Conservation (phyloP, 805 yeast genomes). For the Metschnikowia cerradonensis region DNA sequence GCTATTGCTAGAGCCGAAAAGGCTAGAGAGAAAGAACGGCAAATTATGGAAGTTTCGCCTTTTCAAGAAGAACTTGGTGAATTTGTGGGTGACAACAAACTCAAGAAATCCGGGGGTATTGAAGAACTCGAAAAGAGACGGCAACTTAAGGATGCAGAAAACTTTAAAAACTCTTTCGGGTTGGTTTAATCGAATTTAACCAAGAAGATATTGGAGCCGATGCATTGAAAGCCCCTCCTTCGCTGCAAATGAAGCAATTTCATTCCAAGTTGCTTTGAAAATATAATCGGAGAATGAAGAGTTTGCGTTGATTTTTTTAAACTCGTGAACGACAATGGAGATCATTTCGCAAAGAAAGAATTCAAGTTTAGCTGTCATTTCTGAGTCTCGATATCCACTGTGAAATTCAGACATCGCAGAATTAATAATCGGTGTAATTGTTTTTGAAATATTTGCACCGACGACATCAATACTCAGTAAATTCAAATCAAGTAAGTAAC, state of each 20-base stretch:
- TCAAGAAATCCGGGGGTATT: constrained; percentile 84
- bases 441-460: background rate
- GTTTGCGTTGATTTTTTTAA: constrained; percentile 12
- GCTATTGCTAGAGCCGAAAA: constrained; percentile 89
- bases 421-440: constrained; percentile 3
- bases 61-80: constrained; percentile 83
- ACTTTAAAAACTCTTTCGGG: constrained; percentile 51
- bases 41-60: constrained; percentile 50
- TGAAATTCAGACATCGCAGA: constrained; percentile 3
- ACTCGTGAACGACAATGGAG: constrained; percentile 12
- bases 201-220: background rate
- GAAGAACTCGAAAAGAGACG: constrained; percentile 78
- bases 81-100: constrained; percentile 72
- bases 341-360: constrained; percentile 15
- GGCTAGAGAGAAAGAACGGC: constrained; percentile 67
- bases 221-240: constrained; percentile 1
- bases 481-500: constrained; percentile 18
- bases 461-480: constrained; percentile 7
- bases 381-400: background rate
- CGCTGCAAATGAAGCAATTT: background rate
- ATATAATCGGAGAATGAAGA: constrained; percentile 6
- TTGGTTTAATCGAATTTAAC: constrained; percentile 16
- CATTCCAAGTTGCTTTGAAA: constrained; percentile 7
- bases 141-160: constrained; percentile 63
- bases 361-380: background rate